Evolutionary conservation across 768 basidiomycete species (phyloP).

Genomic region (Zangia roseola): DNA sequence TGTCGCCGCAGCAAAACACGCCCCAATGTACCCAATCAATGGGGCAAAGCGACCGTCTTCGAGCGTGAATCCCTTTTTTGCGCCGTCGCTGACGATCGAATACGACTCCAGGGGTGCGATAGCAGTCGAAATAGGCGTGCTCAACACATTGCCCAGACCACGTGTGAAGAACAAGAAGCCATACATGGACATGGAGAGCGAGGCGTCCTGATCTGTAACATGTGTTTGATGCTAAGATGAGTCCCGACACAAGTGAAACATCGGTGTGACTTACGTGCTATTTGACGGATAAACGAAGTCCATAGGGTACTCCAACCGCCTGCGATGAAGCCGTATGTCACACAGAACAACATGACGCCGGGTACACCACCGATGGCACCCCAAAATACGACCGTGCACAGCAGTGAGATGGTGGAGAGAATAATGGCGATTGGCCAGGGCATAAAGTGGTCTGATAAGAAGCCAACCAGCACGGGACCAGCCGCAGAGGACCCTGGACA

Average conservation of each 20-base stretch:
- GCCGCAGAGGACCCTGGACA: not conserved
- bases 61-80: not conserved
- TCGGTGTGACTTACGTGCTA: not conserved
- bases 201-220: slow-evolving; percentile 1
- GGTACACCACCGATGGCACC: not conserved
- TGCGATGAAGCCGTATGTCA: not conserved
- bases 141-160: not conserved
- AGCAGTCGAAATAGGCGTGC: not conserved
- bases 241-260: not conserved
- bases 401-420: not conserved
- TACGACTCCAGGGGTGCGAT: not conserved
- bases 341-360: not conserved
- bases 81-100: too few relatives aligned
- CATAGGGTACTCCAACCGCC: slow-evolving; percentile 1
- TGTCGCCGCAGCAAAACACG: not conserved
- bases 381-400: not conserved
- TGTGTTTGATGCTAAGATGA: too few relatives aligned
- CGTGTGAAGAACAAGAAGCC: not conserved
- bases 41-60: not conserved
- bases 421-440: slow-evolving; percentile 2
- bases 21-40: not conserved
- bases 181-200: slow-evolving; percentile 1
- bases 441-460: not conserved
- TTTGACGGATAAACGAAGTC: not conserved
- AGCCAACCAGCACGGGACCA: not conserved